A percentile compares a stretch with the other conserved stretches of the same genome.
These are phyloP conservation scores for Hanseniaspora thailandica DNA, from an alignment of 805 yeast genomes.

Conservation along the genomic window DNA sequence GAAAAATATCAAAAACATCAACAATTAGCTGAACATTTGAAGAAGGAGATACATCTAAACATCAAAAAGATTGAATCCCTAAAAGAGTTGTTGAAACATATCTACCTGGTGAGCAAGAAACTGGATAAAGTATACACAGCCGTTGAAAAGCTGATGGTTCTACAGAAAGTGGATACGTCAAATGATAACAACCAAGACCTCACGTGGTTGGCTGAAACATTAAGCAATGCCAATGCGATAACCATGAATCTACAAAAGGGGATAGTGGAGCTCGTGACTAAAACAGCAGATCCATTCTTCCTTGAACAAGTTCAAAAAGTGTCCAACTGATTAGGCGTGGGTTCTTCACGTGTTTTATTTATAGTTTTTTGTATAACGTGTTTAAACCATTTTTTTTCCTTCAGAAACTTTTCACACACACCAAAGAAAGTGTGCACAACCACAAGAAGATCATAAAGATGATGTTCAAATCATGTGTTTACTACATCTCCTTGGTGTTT, in stretches of 20 bases:
- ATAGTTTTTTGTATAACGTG: background rate
- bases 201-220: slow-evolving; percentile 3
- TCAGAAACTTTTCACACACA: background rate
- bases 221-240: slow-evolving; percentile 1
- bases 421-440: background rate
- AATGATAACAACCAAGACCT: background rate
- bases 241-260: slow-evolving; percentile 1
- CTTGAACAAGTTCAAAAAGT: slow-evolving; percentile 2
- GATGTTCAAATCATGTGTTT: background rate
- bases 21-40: background rate
- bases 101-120: background rate
- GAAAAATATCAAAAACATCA: background rate
- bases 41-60: background rate
- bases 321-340: background rate
- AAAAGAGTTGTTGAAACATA: background rate
- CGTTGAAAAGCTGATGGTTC: background rate
- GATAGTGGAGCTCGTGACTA: background rate
- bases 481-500: background rate
- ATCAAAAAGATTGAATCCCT: background rate
- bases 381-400: background rate
- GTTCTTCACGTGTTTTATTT: background rate
- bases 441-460: background rate
- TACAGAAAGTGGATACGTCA: background rate
- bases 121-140: slow-evolving; percentile 2
- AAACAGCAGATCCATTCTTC: slow-evolving; percentile 3